Percentiles rank a stretch among this genome's conserved stretches.
phyloP scores from a whole-genome alignment of 2,329 filamentous ascomycete species.

The Lojkania enalia region DNA sequence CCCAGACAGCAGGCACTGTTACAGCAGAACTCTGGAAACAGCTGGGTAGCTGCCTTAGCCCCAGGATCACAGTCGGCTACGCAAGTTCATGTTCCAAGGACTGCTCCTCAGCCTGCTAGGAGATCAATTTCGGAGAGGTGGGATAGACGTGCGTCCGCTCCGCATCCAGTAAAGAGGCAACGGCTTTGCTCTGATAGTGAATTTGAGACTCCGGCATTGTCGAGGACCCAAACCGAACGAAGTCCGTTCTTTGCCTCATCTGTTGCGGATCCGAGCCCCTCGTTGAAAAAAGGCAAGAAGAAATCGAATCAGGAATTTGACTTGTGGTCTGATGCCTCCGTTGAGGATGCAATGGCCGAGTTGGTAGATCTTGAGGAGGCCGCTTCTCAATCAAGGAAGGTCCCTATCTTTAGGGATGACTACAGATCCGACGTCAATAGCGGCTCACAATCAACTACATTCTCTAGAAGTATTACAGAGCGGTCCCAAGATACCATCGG shows the following conservation, averaged over 20 bases:
- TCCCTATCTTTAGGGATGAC: slow-evolving; percentile 37
- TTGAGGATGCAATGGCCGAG: slow-evolving; percentile 48
- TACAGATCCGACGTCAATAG: slow-evolving; percentile 18
- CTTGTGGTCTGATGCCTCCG: slow-evolving; percentile 54
- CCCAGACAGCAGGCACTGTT: slow-evolving; percentile 65
- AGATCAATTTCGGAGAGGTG: slow-evolving; percentile 43
- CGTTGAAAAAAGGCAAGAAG: slow-evolving; percentile 40
- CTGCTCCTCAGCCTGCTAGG: slow-evolving; percentile 48
- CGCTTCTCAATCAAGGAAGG: slow-evolving; percentile 33
- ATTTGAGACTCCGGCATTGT: slow-evolving; percentile 30
- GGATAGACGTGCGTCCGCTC: slow-evolving; percentile 48
- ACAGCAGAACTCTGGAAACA: slow-evolving; percentile 54
- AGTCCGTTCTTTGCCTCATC: slow-evolving; percentile 52
- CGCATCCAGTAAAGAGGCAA: slow-evolving; percentile 49
- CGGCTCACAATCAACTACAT: slow-evolving; percentile 33
- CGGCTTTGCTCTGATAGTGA: slow-evolving; percentile 50
- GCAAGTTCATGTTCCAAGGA: slow-evolving; percentile 31
- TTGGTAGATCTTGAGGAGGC: slow-evolving; percentile 33
- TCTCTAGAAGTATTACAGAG: slow-evolving; percentile 25
- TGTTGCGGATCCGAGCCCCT: slow-evolving; percentile 46
- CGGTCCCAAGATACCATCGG: slow-evolving; percentile 32
- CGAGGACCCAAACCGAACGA: slow-evolving; percentile 36
- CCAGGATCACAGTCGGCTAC: slow-evolving; percentile 45
- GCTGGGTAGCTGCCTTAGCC: slow-evolving; percentile 59
- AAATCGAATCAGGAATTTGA: slow-evolving; percentile 47